Percentiles rank a stretch among this genome's conserved stretches.
Conservation (phyloP, 306 rosid genomes). For the Luffa acutangula region DNA sequence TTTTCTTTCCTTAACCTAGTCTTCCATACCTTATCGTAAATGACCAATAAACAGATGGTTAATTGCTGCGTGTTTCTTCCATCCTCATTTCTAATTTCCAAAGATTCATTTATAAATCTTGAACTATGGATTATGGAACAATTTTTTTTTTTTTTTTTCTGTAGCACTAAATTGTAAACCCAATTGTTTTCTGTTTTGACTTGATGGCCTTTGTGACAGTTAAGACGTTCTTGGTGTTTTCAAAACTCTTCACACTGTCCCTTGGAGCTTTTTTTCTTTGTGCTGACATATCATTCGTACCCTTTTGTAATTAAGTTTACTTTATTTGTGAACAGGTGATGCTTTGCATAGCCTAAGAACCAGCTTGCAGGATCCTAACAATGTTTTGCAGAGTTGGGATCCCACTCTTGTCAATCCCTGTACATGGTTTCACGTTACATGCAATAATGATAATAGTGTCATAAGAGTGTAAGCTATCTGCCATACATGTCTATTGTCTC, state of each 20-base stretch:
- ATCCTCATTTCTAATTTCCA: background rate
- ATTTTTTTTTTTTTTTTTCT: background rate
- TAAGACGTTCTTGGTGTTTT: background rate
- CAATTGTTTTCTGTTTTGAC: background rate
- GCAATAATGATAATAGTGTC: constrained; percentile 96
- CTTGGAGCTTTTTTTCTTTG: background rate
- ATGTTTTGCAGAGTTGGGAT: constrained; percentile 98
- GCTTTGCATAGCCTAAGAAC: constrained; percentile 88
- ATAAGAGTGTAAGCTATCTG: constrained; percentile 76
- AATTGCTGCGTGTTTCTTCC: background rate
- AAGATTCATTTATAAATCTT: background rate
- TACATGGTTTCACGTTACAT: constrained; percentile 98
- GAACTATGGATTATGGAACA: background rate
- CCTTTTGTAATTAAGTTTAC: constrained; percentile 12
- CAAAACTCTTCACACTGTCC: background rate
- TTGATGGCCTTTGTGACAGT: background rate
- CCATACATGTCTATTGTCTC: constrained; percentile 9
- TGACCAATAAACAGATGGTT: background rate
- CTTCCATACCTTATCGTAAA: background rate
- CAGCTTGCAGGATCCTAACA: constrained; percentile 85
- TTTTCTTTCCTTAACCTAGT: background rate
- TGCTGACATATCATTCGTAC: background rate
- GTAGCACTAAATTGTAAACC: background rate
- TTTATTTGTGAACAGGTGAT: constrained; percentile 54
- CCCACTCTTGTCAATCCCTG: constrained; percentile 98